Base-by-base conservation (phyloP, 768 basidiomycete genomes). In the Leccinum arenicola region DNA sequence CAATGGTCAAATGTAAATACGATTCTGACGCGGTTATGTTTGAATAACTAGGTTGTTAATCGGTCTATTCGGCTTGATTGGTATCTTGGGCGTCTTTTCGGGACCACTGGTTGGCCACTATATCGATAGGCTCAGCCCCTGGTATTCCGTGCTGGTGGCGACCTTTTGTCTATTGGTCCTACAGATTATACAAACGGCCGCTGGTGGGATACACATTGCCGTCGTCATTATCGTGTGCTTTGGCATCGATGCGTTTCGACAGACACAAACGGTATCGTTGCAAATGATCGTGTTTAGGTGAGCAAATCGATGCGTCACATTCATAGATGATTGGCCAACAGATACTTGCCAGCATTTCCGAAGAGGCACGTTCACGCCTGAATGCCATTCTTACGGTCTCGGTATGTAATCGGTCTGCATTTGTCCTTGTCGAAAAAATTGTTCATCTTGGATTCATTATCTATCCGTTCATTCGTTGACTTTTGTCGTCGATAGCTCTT, bases 11-110 rank as follows among this genome's bases (percentile, higher is more conserved):
- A 61, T 29, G 3, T 48, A 25, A 4, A 19, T 0, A 4, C 15
- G 23, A 29, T 23, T 15, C 15, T 63, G 38, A 62, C 38, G 21
- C 17, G 3, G n/a, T 54, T 21, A 9, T 49, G 19, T 19, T 48
- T 50, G 47, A 12, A 35, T 11, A 27, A 50, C 12, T 54, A 59
- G 65, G 25, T 66, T 67, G 55, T 72, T 73, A 29, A 81, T 81
- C 45, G 81, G 81, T 50, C 64, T 83, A 4, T 79, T 83, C 55
- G 81, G 80, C 14, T 72, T 83, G 7, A 68, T 82, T 19, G 81
- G 81, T 12, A 67, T 81, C 23, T 61, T 68, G 57, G 81, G 76
- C 29, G 71, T 79, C 51, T 58, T 66, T 21, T 64, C 62, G 2
- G 73, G 64, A 1, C 73, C 72, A 10, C 48, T 68, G 47, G 68